Evolutionary conservation across 441 rosid species (phyloP).

Genomic region (Adansonia rubrostipa): DNA sequence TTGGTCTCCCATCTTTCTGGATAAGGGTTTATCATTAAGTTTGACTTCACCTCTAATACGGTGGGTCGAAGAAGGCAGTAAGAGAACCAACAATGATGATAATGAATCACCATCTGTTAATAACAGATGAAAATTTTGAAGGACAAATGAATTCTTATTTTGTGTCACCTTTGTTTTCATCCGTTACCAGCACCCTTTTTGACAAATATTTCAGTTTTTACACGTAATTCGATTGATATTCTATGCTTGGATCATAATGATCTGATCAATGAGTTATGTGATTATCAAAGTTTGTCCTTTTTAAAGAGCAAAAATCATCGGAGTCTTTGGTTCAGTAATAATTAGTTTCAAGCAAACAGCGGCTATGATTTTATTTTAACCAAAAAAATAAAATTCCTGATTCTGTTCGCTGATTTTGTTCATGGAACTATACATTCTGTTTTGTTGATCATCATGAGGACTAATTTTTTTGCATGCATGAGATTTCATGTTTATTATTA

Average conservation of each 20-base stretch:
- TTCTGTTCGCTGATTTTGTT: background rate
- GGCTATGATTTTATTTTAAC: too few species aligned
- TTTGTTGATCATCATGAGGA: too few species aligned
- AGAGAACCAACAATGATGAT: constrained; percentile 46
- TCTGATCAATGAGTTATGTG: constrained; percentile 43
- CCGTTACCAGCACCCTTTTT: constrained; percentile 49
- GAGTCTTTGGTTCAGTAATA: too few species aligned
- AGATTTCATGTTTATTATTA: too few species aligned
- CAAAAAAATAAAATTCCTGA: constrained; percentile 2
- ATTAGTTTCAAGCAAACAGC: background rate
- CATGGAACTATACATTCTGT: background rate
- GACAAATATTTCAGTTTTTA: constrained; percentile 44
- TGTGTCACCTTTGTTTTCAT: constrained; percentile 40
- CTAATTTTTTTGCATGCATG: too few species aligned
- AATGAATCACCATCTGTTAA: constrained; percentile 62
- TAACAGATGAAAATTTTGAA: constrained; percentile 58
- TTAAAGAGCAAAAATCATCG: background rate
- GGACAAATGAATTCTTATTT: constrained; percentile 60
- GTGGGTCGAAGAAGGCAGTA: constrained; percentile 27
- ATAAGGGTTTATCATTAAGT: too few species aligned
- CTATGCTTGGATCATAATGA: constrained; percentile 43
- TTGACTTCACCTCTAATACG: too few species aligned
- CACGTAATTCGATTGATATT: constrained; percentile 47
- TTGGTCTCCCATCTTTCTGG: too few species aligned
- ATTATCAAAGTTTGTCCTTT: constrained; percentile 27